phyloP scores from a whole-genome alignment of 2,329 filamentous ascomycete genomes.

The Fusarium sp. region DNA sequence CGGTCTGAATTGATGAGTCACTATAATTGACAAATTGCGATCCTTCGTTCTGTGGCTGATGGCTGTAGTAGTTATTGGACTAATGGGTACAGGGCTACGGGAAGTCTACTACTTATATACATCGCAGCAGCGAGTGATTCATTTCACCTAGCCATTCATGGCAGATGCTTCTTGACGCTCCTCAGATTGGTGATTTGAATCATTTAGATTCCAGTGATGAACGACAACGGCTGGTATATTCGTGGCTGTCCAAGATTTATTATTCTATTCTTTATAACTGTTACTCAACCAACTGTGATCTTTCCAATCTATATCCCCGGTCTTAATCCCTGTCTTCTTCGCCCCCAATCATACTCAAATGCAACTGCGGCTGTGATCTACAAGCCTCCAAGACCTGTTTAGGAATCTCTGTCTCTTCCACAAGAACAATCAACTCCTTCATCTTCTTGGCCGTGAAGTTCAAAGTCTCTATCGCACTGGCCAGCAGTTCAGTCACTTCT shows the following conservation, averaged over 20 bases:
- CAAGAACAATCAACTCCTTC: conserved; percentile 55
- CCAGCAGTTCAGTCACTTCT: conserved; percentile 61
- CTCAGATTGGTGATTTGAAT: background rate
- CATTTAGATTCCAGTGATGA: background rate
- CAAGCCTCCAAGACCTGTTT: conserved; percentile 54
- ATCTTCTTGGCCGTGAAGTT: conserved; percentile 55
- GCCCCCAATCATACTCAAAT: conserved; percentile 52
- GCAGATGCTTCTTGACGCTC: background rate
- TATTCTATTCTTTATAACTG: background rate
- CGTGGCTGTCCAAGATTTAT: background rate
- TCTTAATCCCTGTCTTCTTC: conserved; percentile 21
- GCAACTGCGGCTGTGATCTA: conserved; percentile 50
- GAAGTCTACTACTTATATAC: background rate
- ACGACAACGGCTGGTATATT: background rate
- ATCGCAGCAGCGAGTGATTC: background rate
- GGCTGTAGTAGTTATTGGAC: background rate
- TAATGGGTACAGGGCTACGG: too few species aligned
- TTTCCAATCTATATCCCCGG: background rate
- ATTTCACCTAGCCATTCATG: background rate
- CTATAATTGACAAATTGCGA: background rate
- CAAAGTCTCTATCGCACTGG: conserved; percentile 57
- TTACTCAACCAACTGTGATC: background rate
- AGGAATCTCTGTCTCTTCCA: conserved; percentile 53
- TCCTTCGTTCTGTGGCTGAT: background rate
- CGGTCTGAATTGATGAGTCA: background rate